Evolutionary conservation across 208 protist species (phyloP).

Genomic region (Vickermania ingenoplastis): DNA sequence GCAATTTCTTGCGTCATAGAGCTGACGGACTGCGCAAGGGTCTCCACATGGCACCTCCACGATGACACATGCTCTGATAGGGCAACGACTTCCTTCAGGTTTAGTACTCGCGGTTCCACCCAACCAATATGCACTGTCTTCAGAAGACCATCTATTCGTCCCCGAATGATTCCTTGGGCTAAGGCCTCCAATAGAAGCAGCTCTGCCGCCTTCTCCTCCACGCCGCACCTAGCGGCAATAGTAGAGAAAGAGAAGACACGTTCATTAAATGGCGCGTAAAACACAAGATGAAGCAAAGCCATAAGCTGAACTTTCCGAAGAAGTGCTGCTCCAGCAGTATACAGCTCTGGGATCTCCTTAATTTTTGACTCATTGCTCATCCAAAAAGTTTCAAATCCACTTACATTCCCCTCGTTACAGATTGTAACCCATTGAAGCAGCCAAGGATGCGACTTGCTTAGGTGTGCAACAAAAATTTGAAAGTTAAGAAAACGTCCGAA

Average conservation of each 20-base stretch:
- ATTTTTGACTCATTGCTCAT: constrained; percentile 19
- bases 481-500: constrained; percentile 82
- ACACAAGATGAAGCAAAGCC: constrained; percentile 92
- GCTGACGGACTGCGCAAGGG: constrained; percentile 29
- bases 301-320: constrained; percentile 91
- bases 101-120: constrained; percentile 85
- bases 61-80: constrained; percentile 52
- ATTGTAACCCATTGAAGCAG: constrained; percentile 60
- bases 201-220: constrained; percentile 78
- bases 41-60: constrained; percentile 63
- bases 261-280: constrained; percentile 88
- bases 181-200: constrained; percentile 91
- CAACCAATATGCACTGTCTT: constrained; percentile 75
- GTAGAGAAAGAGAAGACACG: constrained; percentile 79
- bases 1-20: constrained; percentile 19
- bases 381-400: constrained; percentile 46
- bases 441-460: constrained; percentile 24
- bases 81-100: constrained; percentile 59
- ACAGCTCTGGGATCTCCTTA: constrained; percentile 25
- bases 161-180: constrained; percentile 88
- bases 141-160: constrained; percentile 89
- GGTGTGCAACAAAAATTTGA: constrained; percentile 22
- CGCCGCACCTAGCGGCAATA: constrained; percentile 58
- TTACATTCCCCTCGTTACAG: constrained; percentile 76
- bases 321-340: constrained; percentile 16